phyloP scores from a whole-genome alignment of 2,329 filamentous ascomycete species.

The Claviceps cyperi region DNA sequence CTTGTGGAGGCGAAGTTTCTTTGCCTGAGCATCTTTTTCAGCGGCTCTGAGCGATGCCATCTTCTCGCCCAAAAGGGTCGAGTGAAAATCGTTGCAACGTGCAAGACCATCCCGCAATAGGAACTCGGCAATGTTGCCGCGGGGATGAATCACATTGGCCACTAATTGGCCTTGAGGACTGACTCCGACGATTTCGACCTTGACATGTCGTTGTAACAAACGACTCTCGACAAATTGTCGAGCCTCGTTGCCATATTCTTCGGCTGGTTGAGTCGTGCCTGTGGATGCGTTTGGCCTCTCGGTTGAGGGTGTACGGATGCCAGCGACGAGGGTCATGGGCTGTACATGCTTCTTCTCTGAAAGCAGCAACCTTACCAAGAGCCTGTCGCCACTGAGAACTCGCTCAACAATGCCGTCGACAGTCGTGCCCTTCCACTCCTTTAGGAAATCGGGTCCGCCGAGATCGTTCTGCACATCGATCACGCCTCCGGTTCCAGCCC shows the following conservation, averaged over 20 bases:
- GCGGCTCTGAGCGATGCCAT: slow-evolving; percentile 78
- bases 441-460: slow-evolving; percentile 62
- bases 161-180: slow-evolving; percentile 89
- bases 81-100: slow-evolving; percentile 90
- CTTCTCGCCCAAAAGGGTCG: slow-evolving; percentile 73
- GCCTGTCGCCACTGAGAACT: slow-evolving; percentile 78
- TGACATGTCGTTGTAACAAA: slow-evolving; percentile 72
- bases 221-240: slow-evolving; percentile 75
- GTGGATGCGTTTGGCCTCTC: slow-evolving; percentile 68
- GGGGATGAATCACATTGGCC: slow-evolving; percentile 71
- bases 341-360: slow-evolving; percentile 76
- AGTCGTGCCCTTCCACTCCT: slow-evolving; percentile 71
- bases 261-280: slow-evolving; percentile 67
- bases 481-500: slow-evolving; percentile 48
- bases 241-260: slow-evolving; percentile 82
- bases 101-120: slow-evolving; percentile 80
- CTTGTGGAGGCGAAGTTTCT: slow-evolving; percentile 67
- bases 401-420: slow-evolving; percentile 81
- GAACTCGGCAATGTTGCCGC: slow-evolving; percentile 85
- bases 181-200: slow-evolving; percentile 69
- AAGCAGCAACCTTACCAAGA: slow-evolving; percentile 70
- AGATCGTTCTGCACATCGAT: slow-evolving; percentile 76
- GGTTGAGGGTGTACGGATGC: slow-evolving; percentile 78
- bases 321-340: slow-evolving; percentile 77
- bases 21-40: slow-evolving; percentile 70